These are phyloP conservation scores for Leccinellum rugosiceps DNA, from an alignment of 768 basidiomycete genomes.

Conservation along the genomic window DNA sequence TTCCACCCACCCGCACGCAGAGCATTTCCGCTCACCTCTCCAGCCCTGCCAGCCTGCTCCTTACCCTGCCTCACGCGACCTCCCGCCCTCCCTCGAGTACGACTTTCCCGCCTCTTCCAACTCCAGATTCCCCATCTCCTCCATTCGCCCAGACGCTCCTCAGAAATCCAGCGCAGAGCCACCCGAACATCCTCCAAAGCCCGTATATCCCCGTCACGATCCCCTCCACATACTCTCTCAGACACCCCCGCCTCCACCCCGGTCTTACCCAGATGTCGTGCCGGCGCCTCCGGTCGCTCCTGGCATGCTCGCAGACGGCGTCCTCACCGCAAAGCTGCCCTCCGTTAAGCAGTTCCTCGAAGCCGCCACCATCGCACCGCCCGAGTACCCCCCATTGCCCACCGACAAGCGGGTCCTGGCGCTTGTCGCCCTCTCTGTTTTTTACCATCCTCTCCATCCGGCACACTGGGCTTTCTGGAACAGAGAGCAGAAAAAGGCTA, in stretches of 20 bases:
- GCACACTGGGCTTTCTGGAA: slow-evolving; percentile 68
- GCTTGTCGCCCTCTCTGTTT: slow-evolving; percentile 59
- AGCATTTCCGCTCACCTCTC: slow-evolving; percentile 12
- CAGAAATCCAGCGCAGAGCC: slow-evolving; percentile 16
- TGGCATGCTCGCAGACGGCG: slow-evolving; percentile 36
- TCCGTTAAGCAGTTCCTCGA: slow-evolving; percentile 46
- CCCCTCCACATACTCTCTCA: slow-evolving; percentile 29
- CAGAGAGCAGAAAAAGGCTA: slow-evolving; percentile 43
- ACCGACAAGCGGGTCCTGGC: slow-evolving; percentile 45
- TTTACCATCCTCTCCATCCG: slow-evolving; percentile 51
- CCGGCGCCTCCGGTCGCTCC: slow-evolving; percentile 31
- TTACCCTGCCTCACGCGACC: slow-evolving; percentile 14
- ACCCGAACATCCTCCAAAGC: slow-evolving; percentile 24
- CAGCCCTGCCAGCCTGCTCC: slow-evolving; percentile 15
- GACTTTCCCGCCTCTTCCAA: slow-evolving; percentile 21
- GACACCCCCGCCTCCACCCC: slow-evolving; percentile 17
- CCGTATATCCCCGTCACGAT: slow-evolving; percentile 32
- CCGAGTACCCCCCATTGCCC: slow-evolving; percentile 40
- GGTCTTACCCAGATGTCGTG: slow-evolving; percentile 17
- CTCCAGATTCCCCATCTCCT: slow-evolving; percentile 37
- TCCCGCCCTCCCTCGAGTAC: slow-evolving; percentile 14
- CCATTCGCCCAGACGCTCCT: slow-evolving; percentile 34
- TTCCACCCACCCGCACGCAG: neutral
- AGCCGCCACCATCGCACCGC: slow-evolving; percentile 35
- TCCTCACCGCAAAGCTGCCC: slow-evolving; percentile 47